Evolutionary conservation across 257 asterid genomes (phyloP).

Genomic region (Solanum virginianum): DNA sequence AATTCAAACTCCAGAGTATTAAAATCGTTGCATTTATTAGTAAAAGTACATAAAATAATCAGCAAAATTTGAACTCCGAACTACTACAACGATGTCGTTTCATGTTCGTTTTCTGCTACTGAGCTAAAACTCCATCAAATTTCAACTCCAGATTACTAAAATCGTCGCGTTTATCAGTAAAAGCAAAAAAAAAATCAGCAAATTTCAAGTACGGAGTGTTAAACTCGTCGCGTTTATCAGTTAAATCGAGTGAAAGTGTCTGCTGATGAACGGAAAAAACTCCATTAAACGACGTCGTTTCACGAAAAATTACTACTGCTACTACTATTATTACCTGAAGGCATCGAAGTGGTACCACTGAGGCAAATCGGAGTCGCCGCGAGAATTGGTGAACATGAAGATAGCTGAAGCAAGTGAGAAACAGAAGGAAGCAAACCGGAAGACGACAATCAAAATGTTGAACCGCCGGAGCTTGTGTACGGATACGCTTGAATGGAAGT

Average conservation of each 20-base stretch:
- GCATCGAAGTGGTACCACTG: conserved; percentile 32
- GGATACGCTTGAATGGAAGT: conserved; percentile 32
- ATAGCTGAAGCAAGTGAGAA: conserved; percentile 37
- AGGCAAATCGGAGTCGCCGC: conserved; percentile 14
- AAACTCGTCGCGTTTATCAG: background rate
- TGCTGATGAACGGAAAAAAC: background rate
- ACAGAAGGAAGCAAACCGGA: conserved; percentile 35
- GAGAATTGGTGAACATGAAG: conserved; percentile 31
- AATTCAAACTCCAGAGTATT: background rate
- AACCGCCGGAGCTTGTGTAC: conserved; percentile 34
- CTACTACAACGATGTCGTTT: too few species aligned
- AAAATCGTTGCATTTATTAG: background rate
- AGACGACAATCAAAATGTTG: conserved; percentile 16
- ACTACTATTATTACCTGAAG: conserved; percentile 5
- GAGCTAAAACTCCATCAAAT: background rate
- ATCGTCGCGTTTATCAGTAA: background rate
- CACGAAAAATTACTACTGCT: background rate
- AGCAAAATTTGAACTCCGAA: too few species aligned
- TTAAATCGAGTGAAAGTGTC: background rate
- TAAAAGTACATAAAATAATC: too few species aligned
- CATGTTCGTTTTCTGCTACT: background rate
- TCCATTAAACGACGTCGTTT: background rate
- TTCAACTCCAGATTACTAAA: background rate
- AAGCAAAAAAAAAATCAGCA: background rate
- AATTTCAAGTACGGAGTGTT: background rate